These are phyloP conservation scores for Penicillium paradoxum DNA, from an alignment of 495 filamentous ascomycete species.

Conservation along the genomic window DNA sequence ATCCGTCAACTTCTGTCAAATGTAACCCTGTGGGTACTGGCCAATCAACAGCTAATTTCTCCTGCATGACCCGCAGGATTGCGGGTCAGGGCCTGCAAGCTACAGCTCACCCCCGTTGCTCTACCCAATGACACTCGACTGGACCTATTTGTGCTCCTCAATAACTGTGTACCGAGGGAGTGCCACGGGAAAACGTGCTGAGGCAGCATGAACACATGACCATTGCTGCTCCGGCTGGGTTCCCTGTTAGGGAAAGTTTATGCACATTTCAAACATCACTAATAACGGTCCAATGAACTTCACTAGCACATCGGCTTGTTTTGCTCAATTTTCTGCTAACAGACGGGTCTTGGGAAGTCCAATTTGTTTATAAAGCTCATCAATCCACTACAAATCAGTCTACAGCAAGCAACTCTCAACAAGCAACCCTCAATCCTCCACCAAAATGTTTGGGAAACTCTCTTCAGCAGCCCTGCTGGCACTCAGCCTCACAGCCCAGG, in stretches of 20 bases:
- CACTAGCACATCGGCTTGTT: not conserved
- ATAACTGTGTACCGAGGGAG: too few relatives aligned
- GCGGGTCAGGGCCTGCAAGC: not conserved
- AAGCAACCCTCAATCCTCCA: not conserved
- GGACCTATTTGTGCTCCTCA: not conserved
- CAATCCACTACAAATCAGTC: not conserved
- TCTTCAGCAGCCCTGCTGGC: not conserved
- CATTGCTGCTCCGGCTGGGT: not conserved
- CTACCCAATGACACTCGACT: not conserved
- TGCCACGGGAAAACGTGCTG: not conserved
- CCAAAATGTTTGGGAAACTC: not conserved
- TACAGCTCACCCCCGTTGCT: not conserved
- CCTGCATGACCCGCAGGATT: not conserved
- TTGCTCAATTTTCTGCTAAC: not conserved
- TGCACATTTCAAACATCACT: not conserved
- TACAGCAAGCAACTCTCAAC: too few relatives aligned
- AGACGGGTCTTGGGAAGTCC: not conserved
- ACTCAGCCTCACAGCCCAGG: conserved; percentile 1
- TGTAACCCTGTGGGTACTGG: not conserved
- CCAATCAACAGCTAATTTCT: not conserved
- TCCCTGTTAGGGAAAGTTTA: not conserved
- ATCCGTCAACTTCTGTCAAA: too few relatives aligned
- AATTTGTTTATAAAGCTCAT: not conserved
- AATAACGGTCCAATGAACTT: not conserved
- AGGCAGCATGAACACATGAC: not conserved